Evolutionary conservation across 78 protist species (phyloP), one percentile per base, ranked within the genome.

Genomic region (Mantamonas sphyraenae): DNA sequence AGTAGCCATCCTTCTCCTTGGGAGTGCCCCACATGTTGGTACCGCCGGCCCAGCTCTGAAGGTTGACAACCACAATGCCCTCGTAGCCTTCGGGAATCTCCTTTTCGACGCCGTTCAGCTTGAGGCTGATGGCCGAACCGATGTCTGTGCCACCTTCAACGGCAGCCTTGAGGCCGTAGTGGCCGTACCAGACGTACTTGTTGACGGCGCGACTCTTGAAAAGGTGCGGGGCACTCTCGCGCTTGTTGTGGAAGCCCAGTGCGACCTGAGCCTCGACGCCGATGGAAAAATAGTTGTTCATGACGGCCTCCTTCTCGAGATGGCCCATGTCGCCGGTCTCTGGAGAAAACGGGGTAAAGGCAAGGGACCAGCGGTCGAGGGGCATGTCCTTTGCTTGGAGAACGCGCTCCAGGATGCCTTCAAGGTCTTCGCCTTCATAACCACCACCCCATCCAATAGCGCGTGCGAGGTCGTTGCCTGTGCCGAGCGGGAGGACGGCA

Each of bases 391-490:
- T 40, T 12, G 73, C 40, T 1, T 55, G 74, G 28, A 38, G 30
- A 10, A 73, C 68, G 20, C 26, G 31, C 55, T 76, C n/a, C 62
- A 33, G 76, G 40, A 31, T 71, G 31, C 0, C n/a, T 7, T 19
- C 40, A 38, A 77, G 33, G 28, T 57, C 55, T n/a, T 75, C 88
- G 19, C 76, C 82, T 38, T 61, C 58, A 63, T 81, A 82, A 1
- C 95, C 92, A 2, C 74, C 77, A 10, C 95, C 92, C 95, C 92
- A 87, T 1, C 84, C 83, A 2, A 86, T 38, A 9, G 76, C 40
- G 42, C 95, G 84, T 22, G 95, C 83, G 30, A 90, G 76, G 43
- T 90, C 95, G 69, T 90, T 90, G 39, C 95, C 95, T 1, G 95
- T 90, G 12, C 95, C 95, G 3, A 90, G 71, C 39, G 95, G 92